Base-by-base conservation (phyloP, 495 filamentous ascomycete genomes). In the Podospora anserina region DNA sequence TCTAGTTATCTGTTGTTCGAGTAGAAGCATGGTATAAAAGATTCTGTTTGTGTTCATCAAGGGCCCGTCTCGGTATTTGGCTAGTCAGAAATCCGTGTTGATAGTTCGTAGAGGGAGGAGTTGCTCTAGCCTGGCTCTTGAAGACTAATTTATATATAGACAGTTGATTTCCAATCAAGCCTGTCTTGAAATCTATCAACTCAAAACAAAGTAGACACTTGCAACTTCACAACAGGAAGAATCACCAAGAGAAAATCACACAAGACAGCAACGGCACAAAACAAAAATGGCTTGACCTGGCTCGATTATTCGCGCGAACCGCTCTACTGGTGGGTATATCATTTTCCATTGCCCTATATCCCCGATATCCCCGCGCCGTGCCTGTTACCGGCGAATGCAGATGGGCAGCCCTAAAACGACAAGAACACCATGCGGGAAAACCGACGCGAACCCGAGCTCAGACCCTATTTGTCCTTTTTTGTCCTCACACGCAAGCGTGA, bases 341-440 rank as follows among this genome's bases (percentile, higher is more conserved):
- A 76, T 74, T 75, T 76, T 69, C 68, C 70, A 68, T 76, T 77
- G 73, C 73, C 75, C 70, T 77, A 77, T 71, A 70, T 66, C 68
- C 75, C 70, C 69, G 66, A 66, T 77, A 77, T 71, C 69, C 64
- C 68, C 75, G 69, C 69, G 66, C 68, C 74, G 65, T 72, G 68
- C 75, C 72, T 74, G 72, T 72, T 76, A 69, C 71, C 75, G 71
- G 74, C 68, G 69, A 71, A 69, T 62, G 44, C 54, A 61, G 68
- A 34, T 18, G 28, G 65, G 69, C 67, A 68, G 65, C 70, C 65
- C 67, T 71, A 68, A 74, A 68, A 72, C 55, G 70, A 69, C 74
- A 66, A 74, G 65, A 75, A 77, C 75, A 77, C 72, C 74, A 20
- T 64, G 69, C 74, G 55, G 55, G 56, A 70, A 77, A 71, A 70